Percentiles rank a stretch among this genome's conserved stretches.
These are phyloP conservation scores for Pugionium dolabratum DNA, from an alignment of 345 rosid genomes.

Conservation along the genomic window DNA sequence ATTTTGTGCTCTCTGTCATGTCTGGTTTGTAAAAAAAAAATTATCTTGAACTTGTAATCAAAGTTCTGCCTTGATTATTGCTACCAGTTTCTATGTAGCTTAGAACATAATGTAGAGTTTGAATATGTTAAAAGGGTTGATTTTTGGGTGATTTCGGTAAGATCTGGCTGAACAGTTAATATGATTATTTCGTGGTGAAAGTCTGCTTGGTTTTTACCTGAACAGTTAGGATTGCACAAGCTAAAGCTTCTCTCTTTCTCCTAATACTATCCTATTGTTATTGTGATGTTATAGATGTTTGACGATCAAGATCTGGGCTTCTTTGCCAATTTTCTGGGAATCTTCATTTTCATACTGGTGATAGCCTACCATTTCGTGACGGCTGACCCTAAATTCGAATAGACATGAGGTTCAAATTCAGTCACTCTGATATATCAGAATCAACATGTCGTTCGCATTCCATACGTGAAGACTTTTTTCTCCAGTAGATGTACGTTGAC, in stretches of 20 bases:
- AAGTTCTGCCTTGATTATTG: neutral
- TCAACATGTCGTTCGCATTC: conserved; percentile 6
- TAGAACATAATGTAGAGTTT: neutral
- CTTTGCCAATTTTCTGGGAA: conserved; percentile 75
- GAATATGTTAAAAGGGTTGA: neutral
- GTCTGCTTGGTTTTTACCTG: conserved; percentile 3
- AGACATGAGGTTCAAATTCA: conserved; percentile 38
- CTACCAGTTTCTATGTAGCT: neutral
- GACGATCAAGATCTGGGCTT: conserved; percentile 76
- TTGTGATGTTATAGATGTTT: conserved; percentile 61
- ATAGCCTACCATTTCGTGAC: conserved; percentile 79
- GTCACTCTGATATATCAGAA: neutral
- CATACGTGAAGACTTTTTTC: neutral
- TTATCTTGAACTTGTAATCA: neutral
- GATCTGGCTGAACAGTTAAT: conserved; percentile 1
- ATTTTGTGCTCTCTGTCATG: neutral
- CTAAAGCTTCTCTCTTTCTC: neutral
- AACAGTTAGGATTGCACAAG: conserved; percentile 7
- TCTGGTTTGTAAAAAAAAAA: neutral
- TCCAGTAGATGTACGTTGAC: conserved; percentile 11
- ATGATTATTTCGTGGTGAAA: neutral
- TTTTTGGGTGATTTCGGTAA: neutral
- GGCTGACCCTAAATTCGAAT: conserved; percentile 82
- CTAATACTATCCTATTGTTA: conserved; percentile 3
- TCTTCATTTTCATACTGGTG: conserved; percentile 69